These are phyloP conservation scores for Coprinopsis marcescibilis DNA, from an alignment of 768 basidiomycete genomes.

Conservation along the genomic window DNA sequence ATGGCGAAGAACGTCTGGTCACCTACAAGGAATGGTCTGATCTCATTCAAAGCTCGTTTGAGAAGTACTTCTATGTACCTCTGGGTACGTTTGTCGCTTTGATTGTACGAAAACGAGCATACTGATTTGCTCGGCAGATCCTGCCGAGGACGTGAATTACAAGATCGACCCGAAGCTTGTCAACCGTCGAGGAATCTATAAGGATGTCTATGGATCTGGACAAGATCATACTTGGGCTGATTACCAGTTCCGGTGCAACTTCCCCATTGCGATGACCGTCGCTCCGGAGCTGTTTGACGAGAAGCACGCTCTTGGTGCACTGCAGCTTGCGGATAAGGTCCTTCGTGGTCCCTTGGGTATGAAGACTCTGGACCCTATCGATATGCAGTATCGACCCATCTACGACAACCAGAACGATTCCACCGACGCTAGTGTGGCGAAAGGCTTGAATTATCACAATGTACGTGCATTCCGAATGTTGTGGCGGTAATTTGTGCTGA, in stretches of 20 bases:
- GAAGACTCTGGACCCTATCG: slow-evolving; percentile 88
- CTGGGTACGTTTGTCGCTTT: slow-evolving; percentile 40
- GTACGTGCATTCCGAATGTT: slow-evolving; percentile 45
- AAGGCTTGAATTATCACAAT: slow-evolving; percentile 93
- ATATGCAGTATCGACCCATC: slow-evolving; percentile 82
- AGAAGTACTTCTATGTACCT: slow-evolving; percentile 88
- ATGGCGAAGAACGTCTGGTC: slow-evolving; percentile 60
- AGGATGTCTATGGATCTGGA: slow-evolving; percentile 93
- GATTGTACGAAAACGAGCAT: slow-evolving; percentile 5
- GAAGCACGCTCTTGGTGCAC: slow-evolving; percentile 69
- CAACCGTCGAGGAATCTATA: slow-evolving; percentile 94
- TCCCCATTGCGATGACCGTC: slow-evolving; percentile 94
- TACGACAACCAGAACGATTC: slow-evolving; percentile 96
- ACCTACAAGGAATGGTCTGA: slow-evolving; percentile 89
- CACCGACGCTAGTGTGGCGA: slow-evolving; percentile 76
- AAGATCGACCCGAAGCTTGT: slow-evolving; percentile 63
- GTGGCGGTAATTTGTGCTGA: background rate
- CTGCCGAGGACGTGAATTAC: slow-evolving; percentile 64
- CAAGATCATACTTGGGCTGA: slow-evolving; percentile 90
- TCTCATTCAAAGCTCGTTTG: slow-evolving; percentile 82
- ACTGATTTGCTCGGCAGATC: slow-evolving; percentile 40
- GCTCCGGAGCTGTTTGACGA: slow-evolving; percentile 92
- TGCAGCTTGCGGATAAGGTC: slow-evolving; percentile 73
- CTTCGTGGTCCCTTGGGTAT: slow-evolving; percentile 90
- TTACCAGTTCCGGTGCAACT: slow-evolving; percentile 92